Evolutionary conservation across 805 yeast genomes (phyloP), one percentile per base, ranked within the genome.

Genomic region (Nakazawaea laoshanensis): DNA sequence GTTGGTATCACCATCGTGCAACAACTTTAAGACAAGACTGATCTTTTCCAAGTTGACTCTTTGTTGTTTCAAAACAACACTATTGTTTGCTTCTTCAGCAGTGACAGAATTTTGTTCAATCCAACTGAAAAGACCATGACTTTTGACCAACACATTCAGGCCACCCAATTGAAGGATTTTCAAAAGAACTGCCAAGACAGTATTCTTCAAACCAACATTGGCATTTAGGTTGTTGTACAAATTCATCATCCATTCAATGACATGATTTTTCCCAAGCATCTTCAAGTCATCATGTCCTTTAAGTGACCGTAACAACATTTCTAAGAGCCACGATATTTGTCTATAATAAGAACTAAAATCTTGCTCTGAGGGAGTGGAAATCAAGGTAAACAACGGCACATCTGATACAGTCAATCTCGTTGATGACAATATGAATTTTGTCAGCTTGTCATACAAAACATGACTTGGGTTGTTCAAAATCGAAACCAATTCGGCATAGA

Each of bases 381-480:
- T 61, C 3, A 57, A 33, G 22, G 53, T 57, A 47, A 55, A 66
- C 27, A 72, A 44, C 3, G 80, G 79, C 27, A 73, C 45, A 17
- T 66, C 74, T n/a, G n/a, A n/a, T 33, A 44, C 48, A 5, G 56
- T 56, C 29, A 68, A 47, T 11, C 48, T 50, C 3, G 84, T 77
- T 24, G 72, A 70, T 4, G 71, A 57, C 23, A 85, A 57, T 8
- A 87, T 63, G 67, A 76, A 85, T 38, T 78, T 68, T 44, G 65
- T 73, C 0, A 74, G 72, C 42, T 74, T 73, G 41, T 87, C 95
- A 52, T 79, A 83, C 14, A 89, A 51, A 44, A 65, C 67, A 41
- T 84, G 89, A 0, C 77, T 73, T 0, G 96, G 95, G 40, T 77
- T 74, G 5, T 64, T 51, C 37, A 84, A 50, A 2, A 84, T 60